These are phyloP conservation scores for Hydnomerulius pinastri DNA, from an alignment of 768 basidiomycete species.

Conservation along the genomic window DNA sequence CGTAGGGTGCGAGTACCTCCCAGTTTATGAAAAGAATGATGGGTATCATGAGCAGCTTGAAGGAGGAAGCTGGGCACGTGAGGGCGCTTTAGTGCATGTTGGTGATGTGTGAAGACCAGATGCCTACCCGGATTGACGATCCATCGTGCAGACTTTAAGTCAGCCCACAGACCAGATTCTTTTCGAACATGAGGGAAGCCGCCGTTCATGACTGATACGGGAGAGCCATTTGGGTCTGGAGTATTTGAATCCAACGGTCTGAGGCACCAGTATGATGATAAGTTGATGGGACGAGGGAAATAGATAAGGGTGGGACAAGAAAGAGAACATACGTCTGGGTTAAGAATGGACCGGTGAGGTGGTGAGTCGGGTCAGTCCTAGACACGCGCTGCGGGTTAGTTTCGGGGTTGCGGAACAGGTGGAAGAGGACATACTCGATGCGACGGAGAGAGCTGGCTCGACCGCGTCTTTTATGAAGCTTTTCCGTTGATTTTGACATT, in stretches of 20 bases:
- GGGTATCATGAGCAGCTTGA: conserved; percentile 66
- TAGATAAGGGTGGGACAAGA: background rate
- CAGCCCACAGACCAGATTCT: conserved; percentile 46
- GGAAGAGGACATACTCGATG: conserved; percentile 30
- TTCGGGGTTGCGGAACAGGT: background rate
- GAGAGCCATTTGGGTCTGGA: conserved; percentile 39
- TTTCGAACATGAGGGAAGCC: conserved; percentile 22
- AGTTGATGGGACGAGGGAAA: no score
- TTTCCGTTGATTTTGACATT: background rate
- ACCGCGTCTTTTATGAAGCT: conserved; percentile 10
- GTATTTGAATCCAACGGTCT: conserved; percentile 44
- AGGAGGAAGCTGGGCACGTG: conserved; percentile 50
- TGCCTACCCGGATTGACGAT: conserved; percentile 64
- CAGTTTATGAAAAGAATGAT: conserved; percentile 66
- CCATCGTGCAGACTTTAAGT: conserved; percentile 64
- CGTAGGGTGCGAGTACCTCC: conserved; percentile 51
- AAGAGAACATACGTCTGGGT: conserved; percentile 53
- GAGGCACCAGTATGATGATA: background rate
- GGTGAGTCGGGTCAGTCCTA: conserved; percentile 59
- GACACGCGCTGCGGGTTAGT: conserved; percentile 8
- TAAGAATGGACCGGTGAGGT: conserved; percentile 62
- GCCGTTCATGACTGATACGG: conserved; percentile 10
- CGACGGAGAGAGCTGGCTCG: conserved; percentile 7
- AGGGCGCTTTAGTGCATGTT: background rate
- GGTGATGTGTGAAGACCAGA: background rate